phyloP scores from a whole-genome alignment of 345 rosid species.

The Camelina neglecta region DNA sequence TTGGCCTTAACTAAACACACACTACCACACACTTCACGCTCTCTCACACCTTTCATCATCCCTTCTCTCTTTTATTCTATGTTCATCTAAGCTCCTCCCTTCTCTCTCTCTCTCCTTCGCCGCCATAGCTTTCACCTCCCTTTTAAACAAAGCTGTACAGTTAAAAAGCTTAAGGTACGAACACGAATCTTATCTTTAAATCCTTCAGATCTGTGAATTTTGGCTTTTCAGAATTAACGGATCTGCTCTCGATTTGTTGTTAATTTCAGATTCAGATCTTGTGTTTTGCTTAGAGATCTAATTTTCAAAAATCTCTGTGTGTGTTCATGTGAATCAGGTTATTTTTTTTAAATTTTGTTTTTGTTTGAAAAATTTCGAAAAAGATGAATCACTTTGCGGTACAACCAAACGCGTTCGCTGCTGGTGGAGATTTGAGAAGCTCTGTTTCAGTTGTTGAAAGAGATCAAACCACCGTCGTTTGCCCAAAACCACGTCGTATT shows the following conservation, averaged over 20 bases:
- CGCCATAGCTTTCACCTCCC: constrained; percentile 36
- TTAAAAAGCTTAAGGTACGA: constrained; percentile 38
- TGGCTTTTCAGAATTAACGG: neutral
- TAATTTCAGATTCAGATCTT: neutral
- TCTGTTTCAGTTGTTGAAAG: constrained; percentile 49
- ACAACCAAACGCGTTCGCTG: constrained; percentile 55
- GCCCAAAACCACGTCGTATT: constrained; percentile 87
- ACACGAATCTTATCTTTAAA: neutral
- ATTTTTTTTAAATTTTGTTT: neutral
- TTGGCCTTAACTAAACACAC: too few relatives aligned
- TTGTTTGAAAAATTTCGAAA: neutral
- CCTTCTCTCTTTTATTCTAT: constrained; percentile 1
- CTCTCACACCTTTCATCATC: too few relatives aligned
- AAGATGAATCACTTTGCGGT: constrained; percentile 72
- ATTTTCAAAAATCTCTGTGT: neutral
- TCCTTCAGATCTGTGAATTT: neutral
- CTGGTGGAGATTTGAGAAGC: constrained; percentile 63
- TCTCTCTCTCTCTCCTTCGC: constrained; percentile 3
- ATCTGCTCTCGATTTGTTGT: constrained; percentile 5
- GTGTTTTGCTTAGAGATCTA: neutral
- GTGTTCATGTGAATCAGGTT: constrained; percentile 22
- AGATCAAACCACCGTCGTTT: constrained; percentile 59
- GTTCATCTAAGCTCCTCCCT: neutral
- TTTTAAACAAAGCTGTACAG: constrained; percentile 32
- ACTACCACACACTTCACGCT: too few relatives aligned